Conservation (phyloP, 768 basidiomycete genomes). For the Leccinum aurantiacum region DNA sequence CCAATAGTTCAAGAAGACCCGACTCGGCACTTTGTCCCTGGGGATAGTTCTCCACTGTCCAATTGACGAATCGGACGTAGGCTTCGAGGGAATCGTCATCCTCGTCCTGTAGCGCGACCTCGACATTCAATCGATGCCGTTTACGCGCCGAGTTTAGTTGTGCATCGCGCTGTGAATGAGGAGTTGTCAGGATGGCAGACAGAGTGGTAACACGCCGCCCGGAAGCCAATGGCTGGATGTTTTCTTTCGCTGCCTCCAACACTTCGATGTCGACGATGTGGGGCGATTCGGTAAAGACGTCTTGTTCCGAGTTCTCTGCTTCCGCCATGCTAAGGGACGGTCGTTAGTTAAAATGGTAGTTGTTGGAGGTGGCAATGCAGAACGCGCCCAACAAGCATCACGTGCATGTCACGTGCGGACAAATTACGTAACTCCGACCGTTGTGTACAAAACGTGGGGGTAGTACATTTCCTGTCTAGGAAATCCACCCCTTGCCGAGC, state of each 20-base stretch:
- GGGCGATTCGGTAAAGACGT: conserved; percentile 42
- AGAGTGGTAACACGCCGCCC: conserved; percentile 80
- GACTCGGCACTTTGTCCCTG: conserved; percentile 88
- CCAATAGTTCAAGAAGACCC: conserved; percentile 87
- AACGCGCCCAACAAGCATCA: conserved; percentile 22
- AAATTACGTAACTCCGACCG: background rate
- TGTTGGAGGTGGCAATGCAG: background rate
- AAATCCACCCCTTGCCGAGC: too few species aligned
- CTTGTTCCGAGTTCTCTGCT: conserved; percentile 34
- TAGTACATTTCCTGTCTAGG: too few species aligned
- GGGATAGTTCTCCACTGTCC: conserved; percentile 94
- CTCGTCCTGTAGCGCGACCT: conserved; percentile 67
- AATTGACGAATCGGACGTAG: conserved; percentile 82
- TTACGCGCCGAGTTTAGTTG: conserved; percentile 65
- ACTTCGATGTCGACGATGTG: conserved; percentile 77
- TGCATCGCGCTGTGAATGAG: conserved; percentile 72
- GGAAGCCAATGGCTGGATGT: conserved; percentile 77
- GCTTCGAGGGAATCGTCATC: conserved; percentile 85
- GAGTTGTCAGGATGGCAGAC: conserved; percentile 70
- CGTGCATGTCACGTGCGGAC: conserved; percentile 18
- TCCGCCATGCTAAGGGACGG: conserved; percentile 15
- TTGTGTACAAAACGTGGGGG: too few species aligned
- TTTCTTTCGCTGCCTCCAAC: conserved; percentile 82
- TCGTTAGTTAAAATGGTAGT: conserved; percentile 1
- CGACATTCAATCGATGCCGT: conserved; percentile 68